A percentile compares a stretch with the other conserved stretches of the same genome.
Conservation (phyloP, 2,329 filamentous ascomycete species). For the Blumeria hordei region DNA sequence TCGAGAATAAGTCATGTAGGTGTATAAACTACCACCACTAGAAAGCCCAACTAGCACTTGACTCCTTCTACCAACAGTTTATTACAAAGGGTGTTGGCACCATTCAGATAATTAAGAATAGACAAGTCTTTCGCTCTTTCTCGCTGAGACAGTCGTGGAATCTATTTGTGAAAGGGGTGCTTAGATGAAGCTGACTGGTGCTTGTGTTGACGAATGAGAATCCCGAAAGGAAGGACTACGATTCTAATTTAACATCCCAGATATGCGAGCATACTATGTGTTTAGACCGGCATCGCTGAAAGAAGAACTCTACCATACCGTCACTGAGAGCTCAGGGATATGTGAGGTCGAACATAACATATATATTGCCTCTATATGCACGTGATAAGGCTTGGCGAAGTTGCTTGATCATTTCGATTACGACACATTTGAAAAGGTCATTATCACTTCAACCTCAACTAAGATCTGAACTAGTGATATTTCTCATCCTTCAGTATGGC, state of each 20-base stretch:
- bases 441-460: too few species aligned
- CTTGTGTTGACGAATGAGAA: background rate
- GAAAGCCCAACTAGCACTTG: too few species aligned
- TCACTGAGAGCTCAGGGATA: too few species aligned
- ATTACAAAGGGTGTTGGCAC: background rate
- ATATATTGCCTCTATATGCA: too few species aligned
- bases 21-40: background rate
- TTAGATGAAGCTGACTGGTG: background rate
- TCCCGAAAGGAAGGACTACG: background rate
- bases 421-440: too few species aligned
- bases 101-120: background rate
- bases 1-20: background rate
- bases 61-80: background rate
- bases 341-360: too few species aligned
- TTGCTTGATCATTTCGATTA: too few species aligned
- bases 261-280: background rate
- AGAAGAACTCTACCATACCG: too few species aligned
- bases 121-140: background rate
- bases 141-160: background rate
- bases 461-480: too few species aligned
- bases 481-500: slow-evolving; percentile 26
- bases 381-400: too few species aligned
- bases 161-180: background rate
- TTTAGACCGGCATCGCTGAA: background rate
- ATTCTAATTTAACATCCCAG: background rate